These are phyloP conservation scores for Leptodontidium sp. DNA, from an alignment of 2,329 filamentous ascomycete species.

Conservation along the genomic window DNA sequence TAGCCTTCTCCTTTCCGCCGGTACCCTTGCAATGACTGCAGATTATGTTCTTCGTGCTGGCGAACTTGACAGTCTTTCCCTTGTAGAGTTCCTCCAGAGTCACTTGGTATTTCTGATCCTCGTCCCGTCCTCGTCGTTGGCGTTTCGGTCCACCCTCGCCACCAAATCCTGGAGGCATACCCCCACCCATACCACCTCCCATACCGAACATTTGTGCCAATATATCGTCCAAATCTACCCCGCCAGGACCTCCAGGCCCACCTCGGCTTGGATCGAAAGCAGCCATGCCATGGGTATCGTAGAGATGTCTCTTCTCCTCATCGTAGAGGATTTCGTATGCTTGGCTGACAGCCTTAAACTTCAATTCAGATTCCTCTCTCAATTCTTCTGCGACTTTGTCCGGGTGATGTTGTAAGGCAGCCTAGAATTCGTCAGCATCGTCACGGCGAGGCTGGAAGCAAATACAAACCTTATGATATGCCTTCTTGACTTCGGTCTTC, in stretches of 20 bases:
- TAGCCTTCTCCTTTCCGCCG: conserved; percentile 92
- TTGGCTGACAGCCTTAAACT: conserved; percentile 91
- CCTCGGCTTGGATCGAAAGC: conserved; percentile 84
- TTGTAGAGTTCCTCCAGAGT: conserved; percentile 96
- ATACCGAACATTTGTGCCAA: conserved; percentile 91
- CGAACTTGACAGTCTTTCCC: conserved; percentile 97
- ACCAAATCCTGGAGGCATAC: conserved; percentile 47
- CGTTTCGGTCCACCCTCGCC: conserved; percentile 59
- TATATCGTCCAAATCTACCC: conserved; percentile 89
- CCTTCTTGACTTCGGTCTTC: conserved; percentile 89
- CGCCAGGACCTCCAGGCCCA: conserved; percentile 66
- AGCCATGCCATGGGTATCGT: conserved; percentile 94
- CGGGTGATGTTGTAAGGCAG: conserved; percentile 87
- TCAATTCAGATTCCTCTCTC: conserved; percentile 84
- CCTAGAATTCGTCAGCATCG: conserved; percentile 57
- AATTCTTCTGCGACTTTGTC: conserved; percentile 93
- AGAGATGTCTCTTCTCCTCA: conserved; percentile 90
- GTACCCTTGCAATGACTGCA: conserved; percentile 87
- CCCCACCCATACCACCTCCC: conserved; percentile 58
- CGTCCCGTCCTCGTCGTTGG: conserved; percentile 78
- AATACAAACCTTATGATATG: conserved; percentile 83
- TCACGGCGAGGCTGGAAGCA: conserved; percentile 25
- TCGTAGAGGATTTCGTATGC: conserved; percentile 98
- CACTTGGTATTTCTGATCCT: conserved; percentile 91
- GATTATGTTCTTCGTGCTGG: conserved; percentile 91